Conservation (phyloP, 805 yeast genomes). For the Nakazawaea sp. region DNA sequence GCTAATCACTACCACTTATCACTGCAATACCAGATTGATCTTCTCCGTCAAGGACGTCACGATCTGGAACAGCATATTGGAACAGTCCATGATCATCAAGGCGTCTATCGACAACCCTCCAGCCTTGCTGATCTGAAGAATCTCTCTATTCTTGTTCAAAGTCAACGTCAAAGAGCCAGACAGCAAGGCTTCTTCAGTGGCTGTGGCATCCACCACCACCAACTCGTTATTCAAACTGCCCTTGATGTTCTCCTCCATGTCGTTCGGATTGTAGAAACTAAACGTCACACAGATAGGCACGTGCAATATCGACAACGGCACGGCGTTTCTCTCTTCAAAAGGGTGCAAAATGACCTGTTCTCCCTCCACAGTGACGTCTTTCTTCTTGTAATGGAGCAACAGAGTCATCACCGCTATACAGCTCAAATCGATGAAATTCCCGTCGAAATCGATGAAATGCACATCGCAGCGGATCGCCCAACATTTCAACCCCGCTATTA, state of each 20-base stretch:
- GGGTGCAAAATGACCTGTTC: constrained; percentile 63
- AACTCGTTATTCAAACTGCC: constrained; percentile 57
- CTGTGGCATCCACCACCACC: constrained; percentile 66
- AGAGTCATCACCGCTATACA: constrained; percentile 89
- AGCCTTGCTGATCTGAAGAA: constrained; percentile 83
- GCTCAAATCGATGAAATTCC: constrained; percentile 85
- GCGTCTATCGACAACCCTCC: constrained; percentile 89
- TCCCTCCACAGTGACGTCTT: constrained; percentile 68
- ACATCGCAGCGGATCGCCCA: constrained; percentile 91
- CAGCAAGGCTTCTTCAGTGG: constrained; percentile 69
- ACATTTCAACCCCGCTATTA: constrained; percentile 83
- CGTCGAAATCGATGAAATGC: constrained; percentile 85
- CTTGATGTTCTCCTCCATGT: constrained; percentile 61
- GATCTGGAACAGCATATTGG: constrained; percentile 54
- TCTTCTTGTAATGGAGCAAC: constrained; percentile 72
- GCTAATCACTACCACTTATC: too few relatives aligned
- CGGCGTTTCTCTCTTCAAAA: constrained; percentile 76
- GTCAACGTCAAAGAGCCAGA: constrained; percentile 82
- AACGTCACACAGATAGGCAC: constrained; percentile 87
- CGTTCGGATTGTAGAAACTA: constrained; percentile 71
- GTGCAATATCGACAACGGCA: constrained; percentile 78
- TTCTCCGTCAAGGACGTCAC: constrained; percentile 60
- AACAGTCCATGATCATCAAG: constrained; percentile 55
- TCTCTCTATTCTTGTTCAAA: constrained; percentile 80
- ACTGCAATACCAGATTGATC: too few relatives aligned